Conservation (phyloP, 495 filamentous ascomycete genomes). For the Friedmanniomyces endolithicus region DNA sequence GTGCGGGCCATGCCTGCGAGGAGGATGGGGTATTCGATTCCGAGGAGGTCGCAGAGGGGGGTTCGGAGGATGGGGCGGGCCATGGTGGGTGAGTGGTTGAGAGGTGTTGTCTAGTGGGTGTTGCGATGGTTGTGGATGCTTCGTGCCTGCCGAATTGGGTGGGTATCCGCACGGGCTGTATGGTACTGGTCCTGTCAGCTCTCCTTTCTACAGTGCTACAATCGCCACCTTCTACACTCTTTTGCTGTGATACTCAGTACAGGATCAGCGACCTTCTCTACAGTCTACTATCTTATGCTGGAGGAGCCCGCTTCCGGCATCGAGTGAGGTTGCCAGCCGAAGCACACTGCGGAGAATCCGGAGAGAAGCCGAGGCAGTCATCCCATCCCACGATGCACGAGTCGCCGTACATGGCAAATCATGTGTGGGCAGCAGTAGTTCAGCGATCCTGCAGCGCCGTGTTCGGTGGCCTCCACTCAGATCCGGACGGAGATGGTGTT, state of each 20-base stretch:
- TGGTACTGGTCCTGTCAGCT: not conserved
- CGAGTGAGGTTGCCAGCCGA: not conserved
- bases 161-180: not conserved
- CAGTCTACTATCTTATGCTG: not conserved
- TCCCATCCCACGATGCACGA: no score
- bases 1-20: conserved; percentile 83
- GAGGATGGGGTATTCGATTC: conserved; percentile 69
- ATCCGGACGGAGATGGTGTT: not conserved
- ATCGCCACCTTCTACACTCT: no score
- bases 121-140: not conserved
- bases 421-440: no score
- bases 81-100: conserved; percentile 1
- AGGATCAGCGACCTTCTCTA: no score
- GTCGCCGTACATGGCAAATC: no score
- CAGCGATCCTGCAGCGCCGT: no score
- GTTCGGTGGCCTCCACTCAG: not conserved
- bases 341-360: not conserved
- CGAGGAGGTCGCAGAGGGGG: conserved; percentile 59
- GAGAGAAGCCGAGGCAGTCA: not conserved
- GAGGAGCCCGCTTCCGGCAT: not conserved
- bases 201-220: not conserved
- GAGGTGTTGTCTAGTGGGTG: not conserved
- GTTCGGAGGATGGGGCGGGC: conserved; percentile 47
- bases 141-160: not conserved
- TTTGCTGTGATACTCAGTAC: no score